A percentile compares a stretch with the other conserved stretches of the same genome.
These are phyloP conservation scores for Maudiozyma pseudohumilis DNA, from an alignment of 805 yeast genomes.

Conservation along the genomic window DNA sequence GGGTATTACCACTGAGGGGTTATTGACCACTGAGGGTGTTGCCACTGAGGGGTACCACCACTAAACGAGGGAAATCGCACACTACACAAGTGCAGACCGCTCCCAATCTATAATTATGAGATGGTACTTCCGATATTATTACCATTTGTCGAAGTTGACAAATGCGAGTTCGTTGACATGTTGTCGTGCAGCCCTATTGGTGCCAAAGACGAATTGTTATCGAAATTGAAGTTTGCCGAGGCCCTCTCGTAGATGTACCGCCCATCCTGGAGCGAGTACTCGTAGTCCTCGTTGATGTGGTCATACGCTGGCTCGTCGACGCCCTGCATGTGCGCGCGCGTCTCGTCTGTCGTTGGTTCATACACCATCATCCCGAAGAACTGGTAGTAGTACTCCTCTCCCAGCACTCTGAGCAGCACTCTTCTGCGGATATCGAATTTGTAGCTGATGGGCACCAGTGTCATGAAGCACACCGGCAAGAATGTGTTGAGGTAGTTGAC, in stretches of 20 bases:
- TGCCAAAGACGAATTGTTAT: background rate
- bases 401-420: constrained; percentile 20
- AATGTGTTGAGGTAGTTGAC: constrained; percentile 20
- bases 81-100: too few species aligned
- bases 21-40: too few species aligned
- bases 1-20: too few species aligned
- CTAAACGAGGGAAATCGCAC: too few species aligned
- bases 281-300: constrained; percentile 35
- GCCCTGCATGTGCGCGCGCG: constrained; percentile 1
- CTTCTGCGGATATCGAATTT: constrained; percentile 24
- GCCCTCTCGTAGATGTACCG: constrained; percentile 26
- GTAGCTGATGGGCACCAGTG: constrained; percentile 18
- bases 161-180: background rate
- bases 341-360: constrained; percentile 11
- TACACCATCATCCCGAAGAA: constrained; percentile 27
- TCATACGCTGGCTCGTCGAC: constrained; percentile 10
- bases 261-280: constrained; percentile 29
- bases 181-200: constrained; percentile 1
- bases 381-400: constrained; percentile 28
- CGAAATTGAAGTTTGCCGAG: constrained; percentile 15
- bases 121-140: background rate
- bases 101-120: background rate
- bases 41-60: too few species aligned
- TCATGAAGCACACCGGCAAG: constrained; percentile 22
- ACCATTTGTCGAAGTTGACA: background rate